phyloP scores from a whole-genome alignment of 1,284 basidiomycete genomes.

The Cryptococcus sp. region DNA sequence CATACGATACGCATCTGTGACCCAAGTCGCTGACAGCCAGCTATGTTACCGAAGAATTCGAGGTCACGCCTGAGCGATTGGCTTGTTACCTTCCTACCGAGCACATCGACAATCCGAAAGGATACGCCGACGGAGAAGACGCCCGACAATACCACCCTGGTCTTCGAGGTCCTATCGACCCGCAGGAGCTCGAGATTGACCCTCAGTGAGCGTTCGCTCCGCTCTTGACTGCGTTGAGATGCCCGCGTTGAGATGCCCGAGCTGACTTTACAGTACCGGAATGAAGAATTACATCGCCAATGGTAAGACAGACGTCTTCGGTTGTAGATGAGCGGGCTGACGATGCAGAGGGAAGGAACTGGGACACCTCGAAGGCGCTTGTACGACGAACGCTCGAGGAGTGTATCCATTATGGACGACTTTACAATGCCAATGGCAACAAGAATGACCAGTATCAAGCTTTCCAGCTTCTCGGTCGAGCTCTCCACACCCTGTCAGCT shows the following conservation, averaged over 20 bases:
- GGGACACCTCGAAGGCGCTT: constrained; percentile 84
- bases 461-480: constrained; percentile 67
- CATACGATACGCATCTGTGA: constrained; percentile 53
- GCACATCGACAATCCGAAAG: constrained; percentile 80
- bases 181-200: constrained; percentile 79
- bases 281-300: constrained; percentile 98
- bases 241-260: no score
- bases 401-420: constrained; percentile 57
- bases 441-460: constrained; percentile 78
- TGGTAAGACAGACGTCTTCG: constrained; percentile 45
- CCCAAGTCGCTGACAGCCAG: neutral
- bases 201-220: constrained; percentile 42
- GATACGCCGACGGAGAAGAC: constrained; percentile 80
- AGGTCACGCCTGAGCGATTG: constrained; percentile 80
- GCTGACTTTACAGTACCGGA: constrained; percentile 53
- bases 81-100: constrained; percentile 82
- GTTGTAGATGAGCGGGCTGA: neutral
- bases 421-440: constrained; percentile 54
- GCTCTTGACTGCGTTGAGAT: no score
- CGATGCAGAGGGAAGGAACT: constrained; percentile 58
- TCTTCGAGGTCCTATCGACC: constrained; percentile 67
- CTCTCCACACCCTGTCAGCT: constrained; percentile 42
- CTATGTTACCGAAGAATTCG: constrained; percentile 60
- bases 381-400: constrained; percentile 70
- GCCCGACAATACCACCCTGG: constrained; percentile 69